These are phyloP conservation scores for Ophiostoma piceae DNA, from an alignment of 2,329 filamentous ascomycete species.

Conservation along the genomic window DNA sequence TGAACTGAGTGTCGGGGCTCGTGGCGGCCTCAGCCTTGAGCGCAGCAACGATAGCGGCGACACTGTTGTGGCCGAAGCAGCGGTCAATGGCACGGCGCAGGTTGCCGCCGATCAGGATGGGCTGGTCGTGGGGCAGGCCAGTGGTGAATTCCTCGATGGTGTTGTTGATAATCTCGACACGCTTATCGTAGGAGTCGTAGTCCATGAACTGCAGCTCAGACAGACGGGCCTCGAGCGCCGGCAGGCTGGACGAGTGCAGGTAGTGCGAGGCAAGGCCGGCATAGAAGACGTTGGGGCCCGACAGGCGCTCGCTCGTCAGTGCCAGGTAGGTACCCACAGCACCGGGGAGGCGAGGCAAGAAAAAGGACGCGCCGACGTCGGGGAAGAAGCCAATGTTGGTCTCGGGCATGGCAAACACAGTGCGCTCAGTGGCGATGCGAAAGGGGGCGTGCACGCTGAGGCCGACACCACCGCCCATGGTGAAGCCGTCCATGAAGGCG, in stretches of 20 bases:
- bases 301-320: constrained; percentile 78
- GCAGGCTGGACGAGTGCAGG: constrained; percentile 81
- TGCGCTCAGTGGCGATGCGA: constrained; percentile 92
- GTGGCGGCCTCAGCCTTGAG: constrained; percentile 54
- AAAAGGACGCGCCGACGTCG: constrained; percentile 94
- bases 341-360: constrained; percentile 84
- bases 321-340: constrained; percentile 86
- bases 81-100: constrained; percentile 79
- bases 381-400: constrained; percentile 98
- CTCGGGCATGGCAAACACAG: constrained; percentile 96
- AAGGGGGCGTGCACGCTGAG: constrained; percentile 93
- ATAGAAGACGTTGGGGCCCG: constrained; percentile 82
- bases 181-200: constrained; percentile 56
- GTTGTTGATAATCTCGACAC: constrained; percentile 68
- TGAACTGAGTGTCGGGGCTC: constrained; percentile 67
- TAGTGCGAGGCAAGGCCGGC: constrained; percentile 93
- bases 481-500: constrained; percentile 94
- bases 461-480: constrained; percentile 96
- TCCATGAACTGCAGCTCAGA: constrained; percentile 87
- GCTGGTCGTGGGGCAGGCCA: constrained; percentile 71
- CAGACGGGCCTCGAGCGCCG: constrained; percentile 74
- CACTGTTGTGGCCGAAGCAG: constrained; percentile 63
- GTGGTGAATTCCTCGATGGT: constrained; percentile 91
- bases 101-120: constrained; percentile 61
- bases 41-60: constrained; percentile 65